Percentiles rank a stretch among this genome's conserved stretches.
Evolutionary conservation across 768 basidiomycete genomes (phyloP).

Genomic region (Zangia roseola): DNA sequence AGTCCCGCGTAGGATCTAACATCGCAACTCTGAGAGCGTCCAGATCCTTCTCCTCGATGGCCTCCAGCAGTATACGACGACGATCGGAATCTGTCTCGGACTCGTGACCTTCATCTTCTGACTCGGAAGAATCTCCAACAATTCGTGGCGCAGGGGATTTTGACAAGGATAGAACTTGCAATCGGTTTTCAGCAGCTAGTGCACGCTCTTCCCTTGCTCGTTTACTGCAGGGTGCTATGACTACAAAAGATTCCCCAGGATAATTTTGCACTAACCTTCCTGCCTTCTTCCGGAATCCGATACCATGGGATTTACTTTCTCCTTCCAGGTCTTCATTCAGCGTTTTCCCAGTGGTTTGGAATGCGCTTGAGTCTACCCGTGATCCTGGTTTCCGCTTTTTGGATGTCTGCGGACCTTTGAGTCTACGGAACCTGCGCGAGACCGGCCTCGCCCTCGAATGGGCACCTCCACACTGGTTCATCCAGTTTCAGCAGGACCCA

Average conservation of each 20-base stretch:
- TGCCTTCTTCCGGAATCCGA: slow-evolving; percentile 72
- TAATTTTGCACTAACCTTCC: slow-evolving; percentile 46
- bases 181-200: slow-evolving; percentile 64
- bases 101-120: slow-evolving; percentile 41
- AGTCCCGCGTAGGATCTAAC: slow-evolving; percentile 50
- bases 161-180: slow-evolving; percentile 38
- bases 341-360: slow-evolving; percentile 54
- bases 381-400: slow-evolving; percentile 73
- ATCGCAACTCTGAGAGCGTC: slow-evolving; percentile 42
- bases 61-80: slow-evolving; percentile 49
- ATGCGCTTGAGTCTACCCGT: slow-evolving; percentile 61
- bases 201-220: slow-evolving; percentile 79
- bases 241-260: not conserved
- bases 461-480: slow-evolving; percentile 72
- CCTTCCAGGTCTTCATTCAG: slow-evolving; percentile 44
- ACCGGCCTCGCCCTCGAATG: slow-evolving; percentile 62
- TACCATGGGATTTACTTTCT: slow-evolving; percentile 43
- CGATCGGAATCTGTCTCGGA: slow-evolving; percentile 47
- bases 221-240: slow-evolving; percentile 48
- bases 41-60: slow-evolving; percentile 44
- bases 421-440: slow-evolving; percentile 41
- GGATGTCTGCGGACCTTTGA: slow-evolving; percentile 59
- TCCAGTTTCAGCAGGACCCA: not conserved
- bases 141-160: slow-evolving; percentile 16
- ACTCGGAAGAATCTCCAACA: slow-evolving; percentile 32